These are phyloP conservation scores for Bipolaris cookei DNA, from an alignment of 2,329 filamentous ascomycete genomes.

Conservation along the genomic window DNA sequence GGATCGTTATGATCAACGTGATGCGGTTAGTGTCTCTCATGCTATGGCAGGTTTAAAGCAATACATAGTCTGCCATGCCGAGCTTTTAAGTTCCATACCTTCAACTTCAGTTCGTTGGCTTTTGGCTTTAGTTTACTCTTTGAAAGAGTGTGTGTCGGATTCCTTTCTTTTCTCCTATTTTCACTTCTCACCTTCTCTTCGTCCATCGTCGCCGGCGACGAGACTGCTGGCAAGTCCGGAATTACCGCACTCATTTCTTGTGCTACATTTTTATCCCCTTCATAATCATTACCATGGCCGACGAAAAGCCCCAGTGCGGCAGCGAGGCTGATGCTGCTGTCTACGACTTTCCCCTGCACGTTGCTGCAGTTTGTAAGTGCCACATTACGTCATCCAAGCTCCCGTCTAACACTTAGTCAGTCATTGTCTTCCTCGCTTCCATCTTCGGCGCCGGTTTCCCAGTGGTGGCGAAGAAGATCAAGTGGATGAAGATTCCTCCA, in stretches of 20 bases:
- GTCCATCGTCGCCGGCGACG: conserved; percentile 45
- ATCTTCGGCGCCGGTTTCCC: conserved; percentile 48
- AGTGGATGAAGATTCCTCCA: conserved; percentile 63
- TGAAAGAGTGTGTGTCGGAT: conserved; percentile 39
- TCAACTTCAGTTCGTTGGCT: conserved; percentile 26
- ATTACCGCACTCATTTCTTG: conserved; percentile 24
- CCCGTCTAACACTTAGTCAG: conserved; percentile 30
- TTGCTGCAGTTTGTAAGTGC: conserved; percentile 49
- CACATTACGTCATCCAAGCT: background rate
- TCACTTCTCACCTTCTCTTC: conserved; percentile 24
- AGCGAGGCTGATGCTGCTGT: conserved; percentile 36
- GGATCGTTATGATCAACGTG: conserved; percentile 36
- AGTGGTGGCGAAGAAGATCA: conserved; percentile 58
- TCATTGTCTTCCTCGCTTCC: conserved; percentile 49
- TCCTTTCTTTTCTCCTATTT: conserved; percentile 27
- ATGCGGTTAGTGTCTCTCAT: conserved; percentile 34
- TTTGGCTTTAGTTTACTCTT: conserved; percentile 39
- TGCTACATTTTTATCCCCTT: conserved; percentile 13
- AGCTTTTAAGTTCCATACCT: conserved; percentile 32
- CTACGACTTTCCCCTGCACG: conserved; percentile 49
- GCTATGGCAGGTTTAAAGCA: conserved; percentile 34
- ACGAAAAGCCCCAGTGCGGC: conserved; percentile 45
- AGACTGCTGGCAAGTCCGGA: conserved; percentile 39
- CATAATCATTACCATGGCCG: conserved; percentile 34
- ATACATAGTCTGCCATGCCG: conserved; percentile 39